phyloP scores from a whole-genome alignment of 305 asterid genomes.

The Striga hermonthica region DNA sequence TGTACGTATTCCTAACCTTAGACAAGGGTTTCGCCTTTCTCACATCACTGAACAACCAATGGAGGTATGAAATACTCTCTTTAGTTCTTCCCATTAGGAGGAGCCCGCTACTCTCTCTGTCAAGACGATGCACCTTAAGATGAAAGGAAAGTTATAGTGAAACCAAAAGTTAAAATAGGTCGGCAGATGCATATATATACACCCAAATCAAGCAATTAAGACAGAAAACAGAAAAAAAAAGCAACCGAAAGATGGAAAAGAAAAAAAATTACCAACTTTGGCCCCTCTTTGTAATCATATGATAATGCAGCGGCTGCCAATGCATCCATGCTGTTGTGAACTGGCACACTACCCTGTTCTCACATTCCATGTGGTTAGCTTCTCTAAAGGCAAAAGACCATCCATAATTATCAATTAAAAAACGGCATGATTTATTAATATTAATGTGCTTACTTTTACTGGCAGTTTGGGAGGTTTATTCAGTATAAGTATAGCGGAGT shows the following conservation, averaged over 20 bases:
- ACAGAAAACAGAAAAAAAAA: background rate
- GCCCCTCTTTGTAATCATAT: slow-evolving; percentile 80
- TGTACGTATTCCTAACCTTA: slow-evolving; percentile 40
- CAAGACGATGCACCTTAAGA: slow-evolving; percentile 84
- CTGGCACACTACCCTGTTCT: slow-evolving; percentile 63
- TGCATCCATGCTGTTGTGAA: slow-evolving; percentile 97
- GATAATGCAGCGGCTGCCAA: slow-evolving; percentile 95
- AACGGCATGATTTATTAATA: slow-evolving; percentile 5
- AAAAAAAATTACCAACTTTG: slow-evolving; percentile 66
- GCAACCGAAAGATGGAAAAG: background rate
- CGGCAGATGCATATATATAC: slow-evolving; percentile 11
- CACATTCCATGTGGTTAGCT: slow-evolving; percentile 21
- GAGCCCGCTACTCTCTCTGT: slow-evolving; percentile 92
- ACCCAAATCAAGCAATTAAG: slow-evolving; percentile 4
- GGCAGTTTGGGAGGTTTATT: slow-evolving; percentile 95
- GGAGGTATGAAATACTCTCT: slow-evolving; percentile 76
- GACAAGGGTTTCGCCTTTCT: slow-evolving; percentile 50
- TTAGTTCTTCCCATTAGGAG: slow-evolving; percentile 82
- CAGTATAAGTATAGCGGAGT: slow-evolving; percentile 75
- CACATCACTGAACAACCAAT: slow-evolving; percentile 60
- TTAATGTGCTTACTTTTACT: slow-evolving; percentile 60
- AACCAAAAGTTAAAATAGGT: slow-evolving; percentile 20
- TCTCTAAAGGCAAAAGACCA: slow-evolving; percentile 20
- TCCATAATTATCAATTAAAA: slow-evolving; percentile 6
- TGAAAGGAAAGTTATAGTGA: slow-evolving; percentile 16